A percentile compares a stretch with the other conserved stretches of the same genome.
These are phyloP conservation scores for Nicotiana undulata DNA, from an alignment of 257 asterid species.

Conservation along the genomic window DNA sequence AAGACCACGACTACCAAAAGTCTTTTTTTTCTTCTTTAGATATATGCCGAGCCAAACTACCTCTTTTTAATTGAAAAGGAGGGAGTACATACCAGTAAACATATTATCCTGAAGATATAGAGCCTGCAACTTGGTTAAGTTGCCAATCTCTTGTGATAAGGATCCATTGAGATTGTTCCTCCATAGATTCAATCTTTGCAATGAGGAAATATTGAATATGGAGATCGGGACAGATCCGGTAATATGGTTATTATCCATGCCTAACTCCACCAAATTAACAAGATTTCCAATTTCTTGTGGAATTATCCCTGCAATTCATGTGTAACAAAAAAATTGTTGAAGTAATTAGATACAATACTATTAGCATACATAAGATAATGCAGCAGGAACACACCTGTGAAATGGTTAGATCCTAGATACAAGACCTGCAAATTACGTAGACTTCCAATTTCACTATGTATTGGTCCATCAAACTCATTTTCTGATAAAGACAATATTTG, in stretches of 20 bases:
- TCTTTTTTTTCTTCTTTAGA: too few relatives aligned
- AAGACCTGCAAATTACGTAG: neutral
- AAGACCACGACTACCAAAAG: too few relatives aligned
- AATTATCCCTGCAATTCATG: too few relatives aligned
- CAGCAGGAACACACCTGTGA: neutral
- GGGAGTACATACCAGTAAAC: too few relatives aligned
- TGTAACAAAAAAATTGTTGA: too few relatives aligned
- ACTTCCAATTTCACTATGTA: neutral
- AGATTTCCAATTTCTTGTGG: neutral
- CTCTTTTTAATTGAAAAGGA: too few relatives aligned
- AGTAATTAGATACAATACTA: neutral
- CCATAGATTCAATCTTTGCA: neutral
- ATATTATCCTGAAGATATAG: neutral
- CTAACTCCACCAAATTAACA: neutral
- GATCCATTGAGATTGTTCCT: constrained; percentile 8
- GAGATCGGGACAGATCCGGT: constrained; percentile 14
- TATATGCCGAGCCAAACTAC: too few relatives aligned
- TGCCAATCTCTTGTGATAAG: constrained; percentile 15
- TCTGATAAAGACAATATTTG: too few relatives aligned
- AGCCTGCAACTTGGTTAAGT: constrained; percentile 12
- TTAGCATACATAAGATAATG: neutral
- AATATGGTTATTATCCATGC: neutral
- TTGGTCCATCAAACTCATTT: too few relatives aligned
- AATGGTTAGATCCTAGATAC: neutral
- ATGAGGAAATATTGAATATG: constrained; percentile 11